Evolutionary conservation across 179 eudicot genomes (phyloP), one percentile per base, ranked within the genome.

Genomic region (Amaranthus tricolor): DNA sequence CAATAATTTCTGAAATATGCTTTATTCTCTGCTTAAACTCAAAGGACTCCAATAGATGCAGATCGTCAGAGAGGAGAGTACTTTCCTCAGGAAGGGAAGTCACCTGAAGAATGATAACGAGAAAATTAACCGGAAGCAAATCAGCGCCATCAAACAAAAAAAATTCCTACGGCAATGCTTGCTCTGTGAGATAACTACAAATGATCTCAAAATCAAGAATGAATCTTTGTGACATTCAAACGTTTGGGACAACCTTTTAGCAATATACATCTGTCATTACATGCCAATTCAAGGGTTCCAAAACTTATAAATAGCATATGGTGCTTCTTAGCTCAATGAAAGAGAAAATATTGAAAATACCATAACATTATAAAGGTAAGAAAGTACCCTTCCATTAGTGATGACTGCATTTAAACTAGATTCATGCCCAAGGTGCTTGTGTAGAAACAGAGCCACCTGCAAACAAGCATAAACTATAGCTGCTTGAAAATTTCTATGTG

Each of bases 351-450:
- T 10, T 15, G 59, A 61, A 60, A 44, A 4, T 45, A 24, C 47
- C n/a, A 62, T 9, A 61, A 61, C n/a, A 48, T 21, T 53, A 48
- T 51, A 31, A 57, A 74, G 53, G 69, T 50, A 51, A 62, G 70
- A 74, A 80, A 96, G 59, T 71, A 96, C 99, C 93, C 99, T 91
- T 72, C 99, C 99, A 86, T 93, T 96, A 53, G 99, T 96, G 81
- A 96, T 84, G 81, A 93, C 89, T 80, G 98, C 97, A 86, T 84
- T 89, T 49, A 74, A 72, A 67, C 84, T 87, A 62, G 79, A 79
- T 74, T 81, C 97, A 74, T 84, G 80, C 21, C 89, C 94, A 69
- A 96, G 81, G 81, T 88, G 86, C 82, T 87, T 85, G 75, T 84
- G 85, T 71, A 89, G 73, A 75, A 91, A 89, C 68, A 84, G 77